Conservation (phyloP, 1,284 basidiomycete species). For the Naganishia liquefaciens region DNA sequence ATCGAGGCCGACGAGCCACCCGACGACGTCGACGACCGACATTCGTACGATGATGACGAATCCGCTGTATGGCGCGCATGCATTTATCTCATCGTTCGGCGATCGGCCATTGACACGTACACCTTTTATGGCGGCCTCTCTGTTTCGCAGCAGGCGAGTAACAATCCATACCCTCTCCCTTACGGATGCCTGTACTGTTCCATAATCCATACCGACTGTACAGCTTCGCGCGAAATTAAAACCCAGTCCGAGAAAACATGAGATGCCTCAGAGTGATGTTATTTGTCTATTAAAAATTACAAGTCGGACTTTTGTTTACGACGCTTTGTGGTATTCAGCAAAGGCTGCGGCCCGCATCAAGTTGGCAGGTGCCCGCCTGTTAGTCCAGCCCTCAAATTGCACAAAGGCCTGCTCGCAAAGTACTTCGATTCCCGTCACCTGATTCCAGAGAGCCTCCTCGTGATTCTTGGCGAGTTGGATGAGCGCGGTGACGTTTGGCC, state of each 20-base stretch:
- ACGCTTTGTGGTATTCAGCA: constrained; percentile 28
- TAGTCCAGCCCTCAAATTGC: constrained; percentile 83
- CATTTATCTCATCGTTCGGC: too few relatives aligned
- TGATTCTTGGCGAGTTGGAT: constrained; percentile 53
- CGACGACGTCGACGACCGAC: neutral
- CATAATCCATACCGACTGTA: too few relatives aligned
- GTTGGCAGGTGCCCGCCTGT: constrained; percentile 52
- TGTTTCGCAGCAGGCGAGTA: too few relatives aligned
- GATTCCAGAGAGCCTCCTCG: constrained; percentile 59
- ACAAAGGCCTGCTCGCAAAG: constrained; percentile 82
- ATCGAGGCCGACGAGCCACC: too few relatives aligned
- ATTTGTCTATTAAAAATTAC: neutral
- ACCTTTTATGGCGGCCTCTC: too few relatives aligned
- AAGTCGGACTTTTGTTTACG: neutral
- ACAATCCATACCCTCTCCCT: too few relatives aligned
- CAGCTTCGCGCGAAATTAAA: neutral
- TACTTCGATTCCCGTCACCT: constrained; percentile 77
- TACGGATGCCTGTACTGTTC: too few relatives aligned
- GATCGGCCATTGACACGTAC: too few relatives aligned
- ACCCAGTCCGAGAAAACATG: too few relatives aligned
- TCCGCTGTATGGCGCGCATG: too few relatives aligned
- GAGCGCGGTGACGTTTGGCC: constrained; percentile 63
- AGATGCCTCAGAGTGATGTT: neutral
- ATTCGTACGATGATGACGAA: too few relatives aligned
- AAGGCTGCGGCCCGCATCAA: constrained; percentile 28